Conservation (phyloP, 768 basidiomycete species). For the Psilocybe subaeruginosa region DNA sequence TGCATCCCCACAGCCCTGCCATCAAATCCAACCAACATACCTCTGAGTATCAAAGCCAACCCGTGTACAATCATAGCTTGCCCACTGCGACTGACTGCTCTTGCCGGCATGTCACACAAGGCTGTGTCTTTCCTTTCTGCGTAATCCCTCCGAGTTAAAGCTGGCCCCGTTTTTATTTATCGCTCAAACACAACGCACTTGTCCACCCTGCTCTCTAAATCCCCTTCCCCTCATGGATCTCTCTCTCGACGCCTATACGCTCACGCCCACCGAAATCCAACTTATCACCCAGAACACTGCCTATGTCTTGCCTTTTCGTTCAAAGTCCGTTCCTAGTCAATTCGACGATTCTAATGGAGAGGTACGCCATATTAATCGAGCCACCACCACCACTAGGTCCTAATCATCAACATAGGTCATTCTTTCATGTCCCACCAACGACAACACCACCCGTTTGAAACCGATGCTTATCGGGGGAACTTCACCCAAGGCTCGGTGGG, state of each 20-base stretch:
- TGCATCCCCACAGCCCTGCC: neutral
- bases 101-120: constrained; percentile 3
- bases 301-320: neutral
- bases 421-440: neutral
- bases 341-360: neutral
- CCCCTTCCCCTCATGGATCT: neutral
- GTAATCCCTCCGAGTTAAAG: neutral
- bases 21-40: neutral
- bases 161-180: neutral
- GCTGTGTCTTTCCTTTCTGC: constrained; percentile 3
- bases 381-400: neutral
- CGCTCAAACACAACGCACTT: too few relatives aligned
- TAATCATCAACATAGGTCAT: neutral
- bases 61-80: neutral
- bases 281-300: neutral
- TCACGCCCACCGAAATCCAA: neutral
- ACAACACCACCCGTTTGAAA: neutral
- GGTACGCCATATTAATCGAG: neutral
- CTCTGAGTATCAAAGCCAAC: neutral
- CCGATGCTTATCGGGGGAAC: constrained; percentile 2
- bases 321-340: neutral
- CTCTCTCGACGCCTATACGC: neutral
- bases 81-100: neutral
- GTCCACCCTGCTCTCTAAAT: neutral
- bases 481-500: neutral